Evolutionary conservation across 345 rosid genomes (phyloP), one percentile per base, ranked within the genome.

Genomic region (Trapa incisa): DNA sequence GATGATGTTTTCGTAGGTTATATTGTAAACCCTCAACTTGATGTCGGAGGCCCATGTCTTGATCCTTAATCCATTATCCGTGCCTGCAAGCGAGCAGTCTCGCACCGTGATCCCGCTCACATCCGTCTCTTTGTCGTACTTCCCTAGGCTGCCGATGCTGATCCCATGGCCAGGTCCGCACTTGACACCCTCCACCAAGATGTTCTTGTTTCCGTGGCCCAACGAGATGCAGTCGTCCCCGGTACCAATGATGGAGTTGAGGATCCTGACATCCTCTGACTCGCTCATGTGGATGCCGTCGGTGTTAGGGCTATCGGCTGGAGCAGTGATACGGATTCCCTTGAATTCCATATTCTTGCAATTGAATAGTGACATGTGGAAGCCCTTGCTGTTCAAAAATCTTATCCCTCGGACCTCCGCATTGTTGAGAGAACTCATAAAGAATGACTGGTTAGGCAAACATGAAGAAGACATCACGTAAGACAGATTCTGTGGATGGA

Each of bases 111-210:
- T 38, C 32, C 65, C 72, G n/a, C 56, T 67, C 5, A 79, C 81
- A 32, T 75, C 74, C 15, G 16, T 37, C 71, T 78, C 84, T 1
- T 69, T 14, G 14, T 43, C 65, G 68, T 72, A 78, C 57, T 70
- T 76, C 68, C 84, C 82, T 32, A 83, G 80, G 61, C 86, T 83
- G 38, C 86, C 84, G 4, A 82, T 76, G 67, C 84, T 78, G 79
- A 76, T 57, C 70, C 75, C 13, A 37, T 80, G 70, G 47, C 75
- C 61, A 58, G 74, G 74, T 2, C 74, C 74, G 3, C 70, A 72
- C 8, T 50, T 48, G 45, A 72, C 70, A 8, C 66, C 37, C 0
- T 10, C 5, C 32, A 72, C 29, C 13, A 36, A 58, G 6, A 61
- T 15, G 33, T 45, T 53, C 4, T 22, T 37, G 29, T 37, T 56